Conservation (phyloP, 2,329 filamentous ascomycete species). For the Stagonosporopsis tanaceti region DNA sequence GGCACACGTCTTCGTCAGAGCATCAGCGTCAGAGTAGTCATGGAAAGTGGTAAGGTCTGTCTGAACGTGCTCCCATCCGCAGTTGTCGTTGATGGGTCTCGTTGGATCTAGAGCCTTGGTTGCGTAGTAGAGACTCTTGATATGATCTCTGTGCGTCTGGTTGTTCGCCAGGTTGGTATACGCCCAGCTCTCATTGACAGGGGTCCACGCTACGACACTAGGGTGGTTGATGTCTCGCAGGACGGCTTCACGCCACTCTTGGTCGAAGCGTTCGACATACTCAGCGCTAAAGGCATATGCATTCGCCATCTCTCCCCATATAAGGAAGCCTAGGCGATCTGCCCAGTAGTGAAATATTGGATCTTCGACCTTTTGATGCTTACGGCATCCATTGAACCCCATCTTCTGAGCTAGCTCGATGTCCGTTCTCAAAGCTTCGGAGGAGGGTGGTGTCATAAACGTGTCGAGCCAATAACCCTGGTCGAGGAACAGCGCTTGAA, state of each 20-base stretch:
- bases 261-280: slow-evolving; percentile 67
- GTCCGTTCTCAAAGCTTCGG: slow-evolving; percentile 50
- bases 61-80: slow-evolving; percentile 73
- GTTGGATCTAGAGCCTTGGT: slow-evolving; percentile 72
- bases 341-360: slow-evolving; percentile 69
- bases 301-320: slow-evolving; percentile 72
- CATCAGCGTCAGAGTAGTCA: slow-evolving; percentile 68
- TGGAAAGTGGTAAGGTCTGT: slow-evolving; percentile 74
- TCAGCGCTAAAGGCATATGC: slow-evolving; percentile 68
- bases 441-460: slow-evolving; percentile 65
- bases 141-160: slow-evolving; percentile 68
- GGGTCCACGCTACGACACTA: slow-evolving; percentile 71
- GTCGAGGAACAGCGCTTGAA: slow-evolving; percentile 67
- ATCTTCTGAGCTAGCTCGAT: slow-evolving; percentile 48
- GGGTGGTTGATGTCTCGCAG: slow-evolving; percentile 72
- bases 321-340: slow-evolving; percentile 66
- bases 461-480: slow-evolving; percentile 71
- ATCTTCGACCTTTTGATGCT: slow-evolving; percentile 71
- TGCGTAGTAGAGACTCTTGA: slow-evolving; percentile 68
- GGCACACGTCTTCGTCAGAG: slow-evolving; percentile 63
- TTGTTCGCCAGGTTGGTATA: slow-evolving; percentile 66
- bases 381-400: slow-evolving; percentile 71
- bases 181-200: slow-evolving; percentile 70
- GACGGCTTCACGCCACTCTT: slow-evolving; percentile 71
- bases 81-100: slow-evolving; percentile 74